Conservation (phyloP, 2,329 filamentous ascomycete genomes). For the Bimuria novae-zelandiae region DNA sequence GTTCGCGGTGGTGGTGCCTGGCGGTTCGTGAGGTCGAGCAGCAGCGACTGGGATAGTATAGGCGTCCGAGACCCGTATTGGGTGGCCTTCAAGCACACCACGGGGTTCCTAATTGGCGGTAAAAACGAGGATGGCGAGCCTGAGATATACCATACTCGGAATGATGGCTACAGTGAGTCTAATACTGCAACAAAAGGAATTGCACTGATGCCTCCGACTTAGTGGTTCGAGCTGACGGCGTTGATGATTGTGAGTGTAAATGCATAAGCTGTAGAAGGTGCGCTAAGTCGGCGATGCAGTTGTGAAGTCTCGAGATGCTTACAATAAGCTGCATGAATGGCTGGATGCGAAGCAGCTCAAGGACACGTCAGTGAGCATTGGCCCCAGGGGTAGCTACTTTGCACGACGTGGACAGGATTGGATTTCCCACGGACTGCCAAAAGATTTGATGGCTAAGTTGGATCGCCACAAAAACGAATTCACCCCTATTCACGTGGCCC, state of each 20-base stretch:
- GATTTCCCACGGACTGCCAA: constrained; percentile 10
- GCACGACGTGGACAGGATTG: constrained; percentile 8
- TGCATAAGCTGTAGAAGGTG: background rate
- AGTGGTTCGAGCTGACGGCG: constrained; percentile 6
- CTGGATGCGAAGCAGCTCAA: constrained; percentile 16
- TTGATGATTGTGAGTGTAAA: constrained; percentile 8
- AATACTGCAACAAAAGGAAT: background rate
- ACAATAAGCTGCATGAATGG: constrained; percentile 10
- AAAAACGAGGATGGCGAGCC: background rate
- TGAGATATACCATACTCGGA: background rate
- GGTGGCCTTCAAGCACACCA: constrained; percentile 4
- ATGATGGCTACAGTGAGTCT: background rate
- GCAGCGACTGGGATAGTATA: background rate
- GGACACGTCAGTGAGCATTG: constrained; percentile 13
- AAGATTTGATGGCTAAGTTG: constrained; percentile 5
- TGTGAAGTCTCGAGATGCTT: constrained; percentile 8
- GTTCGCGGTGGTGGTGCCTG: background rate
- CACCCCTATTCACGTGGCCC: constrained; percentile 6
- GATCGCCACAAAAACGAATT: constrained; percentile 2
- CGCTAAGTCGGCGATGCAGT: background rate
- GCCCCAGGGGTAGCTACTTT: constrained; percentile 18
- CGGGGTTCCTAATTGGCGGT: constrained; percentile 2
- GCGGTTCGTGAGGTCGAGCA: background rate
- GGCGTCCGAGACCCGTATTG: background rate
- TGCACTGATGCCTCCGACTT: background rate